Evolutionary conservation across 805 yeast genomes (phyloP).

Genomic region (Metschnikowia colocasiae): DNA sequence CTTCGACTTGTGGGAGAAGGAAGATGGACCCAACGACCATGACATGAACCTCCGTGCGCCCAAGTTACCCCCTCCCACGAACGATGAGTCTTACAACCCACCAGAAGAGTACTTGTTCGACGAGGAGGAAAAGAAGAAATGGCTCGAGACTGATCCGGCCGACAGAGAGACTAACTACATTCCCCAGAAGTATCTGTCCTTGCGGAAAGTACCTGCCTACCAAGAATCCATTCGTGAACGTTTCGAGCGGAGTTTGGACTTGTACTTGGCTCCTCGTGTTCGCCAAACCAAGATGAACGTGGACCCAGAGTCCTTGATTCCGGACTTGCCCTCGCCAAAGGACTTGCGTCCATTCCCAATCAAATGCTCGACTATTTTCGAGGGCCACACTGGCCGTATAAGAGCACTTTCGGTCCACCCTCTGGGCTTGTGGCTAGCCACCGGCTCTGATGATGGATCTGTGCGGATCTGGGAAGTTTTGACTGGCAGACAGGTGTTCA

Average conservation of each 20-base stretch:
- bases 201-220: constrained; percentile 94
- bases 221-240: constrained; percentile 80
- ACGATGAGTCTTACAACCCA: constrained; percentile 95
- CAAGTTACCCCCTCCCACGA: constrained; percentile 90
- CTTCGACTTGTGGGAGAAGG: constrained; percentile 82
- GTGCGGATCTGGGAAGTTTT: constrained; percentile 95
- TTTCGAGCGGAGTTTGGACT: constrained; percentile 90
- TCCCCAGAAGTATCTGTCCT: constrained; percentile 76
- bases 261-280: constrained; percentile 93
- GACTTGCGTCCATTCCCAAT: constrained; percentile 97
- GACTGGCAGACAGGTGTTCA: constrained; percentile 90
- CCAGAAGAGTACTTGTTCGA: constrained; percentile 89
- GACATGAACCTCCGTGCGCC: constrained; percentile 94
- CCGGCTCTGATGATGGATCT: constrained; percentile 96
- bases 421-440: constrained; percentile 90
- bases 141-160: constrained; percentile 65
- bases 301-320: constrained; percentile 93
- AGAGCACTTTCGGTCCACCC: constrained; percentile 85
- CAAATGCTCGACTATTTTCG: constrained; percentile 74
- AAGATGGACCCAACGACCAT: constrained; percentile 56
- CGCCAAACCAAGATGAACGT: constrained; percentile 86
- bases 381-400: constrained; percentile 80
- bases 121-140: constrained; percentile 69
- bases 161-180: constrained; percentile 77
- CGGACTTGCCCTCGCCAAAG: constrained; percentile 94